A percentile compares a stretch with the other conserved stretches of the same genome.
Conservation (phyloP, 1,284 basidiomycete genomes). For the Athelia psychrophila region DNA sequence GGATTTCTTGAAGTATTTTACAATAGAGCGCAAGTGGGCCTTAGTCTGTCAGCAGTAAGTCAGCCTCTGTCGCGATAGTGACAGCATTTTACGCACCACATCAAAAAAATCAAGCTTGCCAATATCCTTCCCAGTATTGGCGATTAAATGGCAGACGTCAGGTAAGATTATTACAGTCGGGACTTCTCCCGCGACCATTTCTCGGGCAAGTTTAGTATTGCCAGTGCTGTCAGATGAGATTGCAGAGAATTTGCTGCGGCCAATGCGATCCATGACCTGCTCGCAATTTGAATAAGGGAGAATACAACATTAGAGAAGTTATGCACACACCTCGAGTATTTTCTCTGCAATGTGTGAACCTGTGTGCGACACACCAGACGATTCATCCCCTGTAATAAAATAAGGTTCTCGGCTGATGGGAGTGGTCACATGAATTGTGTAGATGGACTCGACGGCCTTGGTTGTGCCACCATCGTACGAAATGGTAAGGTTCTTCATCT, state of each 20-base stretch:
- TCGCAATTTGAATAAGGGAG: conserved; percentile 6
- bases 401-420: conserved; percentile 8
- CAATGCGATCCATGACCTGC: conserved; percentile 23
- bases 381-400: conserved; percentile 18
- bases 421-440: conserved; percentile 22
- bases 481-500: conserved; percentile 10
- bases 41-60: conserved; percentile 10
- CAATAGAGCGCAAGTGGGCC: conserved; percentile 11
- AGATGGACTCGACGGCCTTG: conserved; percentile 13
- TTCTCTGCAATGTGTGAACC: conserved; percentile 17
- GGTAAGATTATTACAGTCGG: conserved; percentile 24
- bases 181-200: conserved; percentile 13
- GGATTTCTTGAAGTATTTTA: conserved; percentile 24
- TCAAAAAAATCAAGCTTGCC: conserved; percentile 20
- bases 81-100: conserved; percentile 12
- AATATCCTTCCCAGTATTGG: conserved; percentile 27
- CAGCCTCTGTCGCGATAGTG: background rate
- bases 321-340: background rate
- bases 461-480: conserved; percentile 17
- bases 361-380: conserved; percentile 17
- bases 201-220: conserved; percentile 23
- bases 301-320: background rate
- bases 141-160: conserved; percentile 29
- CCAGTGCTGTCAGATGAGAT: conserved; percentile 30
- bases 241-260: conserved; percentile 17